A percentile compares a stretch with the other conserved stretches of the same genome.
phyloP scores from a whole-genome alignment of 73 alveolate genomes.

The Symbiodinium natans region DNA sequence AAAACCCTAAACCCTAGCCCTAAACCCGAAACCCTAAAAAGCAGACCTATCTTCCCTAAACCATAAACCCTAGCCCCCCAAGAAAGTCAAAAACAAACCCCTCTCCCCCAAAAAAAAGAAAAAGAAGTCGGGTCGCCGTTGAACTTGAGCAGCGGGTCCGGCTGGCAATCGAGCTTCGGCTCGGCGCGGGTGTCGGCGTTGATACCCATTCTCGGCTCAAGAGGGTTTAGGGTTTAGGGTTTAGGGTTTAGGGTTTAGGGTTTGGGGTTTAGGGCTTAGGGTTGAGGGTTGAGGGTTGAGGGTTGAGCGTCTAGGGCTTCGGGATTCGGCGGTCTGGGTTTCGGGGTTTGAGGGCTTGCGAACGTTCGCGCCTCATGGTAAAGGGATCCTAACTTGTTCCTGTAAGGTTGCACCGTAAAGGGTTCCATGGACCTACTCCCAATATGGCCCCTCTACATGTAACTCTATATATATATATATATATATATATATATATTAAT shows the following conservation, averaged over 20 bases:
- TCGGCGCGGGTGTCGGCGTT: conserved; percentile 76
- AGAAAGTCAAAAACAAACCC: neutral
- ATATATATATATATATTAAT: too few species aligned
- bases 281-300: neutral
- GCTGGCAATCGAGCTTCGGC: conserved; percentile 59
- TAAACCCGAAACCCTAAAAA: neutral
- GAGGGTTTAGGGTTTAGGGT: neutral
- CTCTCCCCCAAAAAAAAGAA: too few species aligned
- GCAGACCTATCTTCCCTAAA: too few species aligned
- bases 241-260: neutral
- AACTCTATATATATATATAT: too few species aligned
- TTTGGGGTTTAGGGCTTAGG: neutral
- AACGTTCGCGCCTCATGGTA: too few species aligned
- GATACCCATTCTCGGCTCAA: conserved; percentile 64
- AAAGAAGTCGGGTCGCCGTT: neutral
- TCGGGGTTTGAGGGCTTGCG: too few species aligned
- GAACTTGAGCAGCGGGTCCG: conserved; percentile 54
- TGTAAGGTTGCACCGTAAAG: too few species aligned
- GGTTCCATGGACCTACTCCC: too few species aligned
- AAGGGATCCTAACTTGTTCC: too few species aligned
- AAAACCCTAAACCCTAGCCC: neutral
- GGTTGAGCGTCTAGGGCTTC: neutral
- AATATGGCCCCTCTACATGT: neutral
- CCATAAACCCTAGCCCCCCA: neutral
- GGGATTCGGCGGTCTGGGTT: too few species aligned